These are phyloP conservation scores for Apiosordaria backusii DNA, from an alignment of 495 filamentous ascomycete genomes.

Conservation along the genomic window DNA sequence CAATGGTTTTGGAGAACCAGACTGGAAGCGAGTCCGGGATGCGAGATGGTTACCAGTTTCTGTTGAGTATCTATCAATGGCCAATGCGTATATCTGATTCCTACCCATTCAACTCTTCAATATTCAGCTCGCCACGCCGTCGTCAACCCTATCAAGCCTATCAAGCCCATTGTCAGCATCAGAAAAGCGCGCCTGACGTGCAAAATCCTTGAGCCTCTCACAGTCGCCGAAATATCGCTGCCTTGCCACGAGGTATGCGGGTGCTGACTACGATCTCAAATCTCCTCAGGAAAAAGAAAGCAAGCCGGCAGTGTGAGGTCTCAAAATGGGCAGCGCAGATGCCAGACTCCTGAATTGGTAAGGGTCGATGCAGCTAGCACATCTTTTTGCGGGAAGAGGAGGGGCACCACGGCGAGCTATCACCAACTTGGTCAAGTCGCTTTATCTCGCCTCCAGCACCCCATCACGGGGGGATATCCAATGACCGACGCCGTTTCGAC, in stretches of 20 bases:
- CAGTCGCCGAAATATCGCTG: neutral
- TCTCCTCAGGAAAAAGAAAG: neutral
- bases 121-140: neutral
- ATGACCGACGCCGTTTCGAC: neutral
- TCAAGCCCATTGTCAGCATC: neutral
- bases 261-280: conserved; percentile 3
- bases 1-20: conserved; percentile 15
- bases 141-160: neutral
- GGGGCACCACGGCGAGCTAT: neutral
- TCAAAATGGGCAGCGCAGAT: neutral
- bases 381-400: neutral
- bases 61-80: too few relatives aligned
- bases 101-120: neutral
- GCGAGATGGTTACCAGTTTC: neutral
- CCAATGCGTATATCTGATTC: neutral
- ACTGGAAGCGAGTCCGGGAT: neutral
- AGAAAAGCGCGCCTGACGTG: neutral
- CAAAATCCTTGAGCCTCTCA: neutral
- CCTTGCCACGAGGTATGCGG: conserved; percentile 1
- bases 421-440: conserved; percentile 9
- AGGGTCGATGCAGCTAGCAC: neutral
- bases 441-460: neutral
- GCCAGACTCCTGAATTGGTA: neutral
- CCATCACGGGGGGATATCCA: neutral
- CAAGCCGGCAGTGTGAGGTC: neutral